These are phyloP conservation scores for Pisolithus microcarpus DNA, from an alignment of 768 basidiomycete genomes.

Conservation along the genomic window DNA sequence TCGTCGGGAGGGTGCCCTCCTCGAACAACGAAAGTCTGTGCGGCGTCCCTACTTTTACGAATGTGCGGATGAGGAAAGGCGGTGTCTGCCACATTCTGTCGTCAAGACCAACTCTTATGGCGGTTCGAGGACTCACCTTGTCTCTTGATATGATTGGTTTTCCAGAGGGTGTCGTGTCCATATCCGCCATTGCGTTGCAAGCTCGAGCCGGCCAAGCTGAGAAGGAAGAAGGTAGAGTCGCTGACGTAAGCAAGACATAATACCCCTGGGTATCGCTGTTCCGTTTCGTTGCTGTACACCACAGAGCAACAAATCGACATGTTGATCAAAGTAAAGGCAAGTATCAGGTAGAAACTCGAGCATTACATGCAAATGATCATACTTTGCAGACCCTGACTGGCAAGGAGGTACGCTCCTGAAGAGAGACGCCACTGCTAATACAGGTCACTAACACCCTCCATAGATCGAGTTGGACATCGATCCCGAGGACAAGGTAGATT, in stretches of 20 bases:
- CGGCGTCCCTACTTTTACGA: conserved; percentile 75
- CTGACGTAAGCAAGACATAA: not conserved
- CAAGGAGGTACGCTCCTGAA: conserved; percentile 65
- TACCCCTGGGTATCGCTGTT: not conserved
- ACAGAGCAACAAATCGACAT: conserved; percentile 31
- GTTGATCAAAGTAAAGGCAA: conserved; percentile 88
- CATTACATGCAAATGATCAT: not conserved
- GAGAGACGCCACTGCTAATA: not conserved
- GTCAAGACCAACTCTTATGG: not conserved
- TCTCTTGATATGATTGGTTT: conserved; percentile 48
- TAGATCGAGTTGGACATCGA: conserved; percentile 97
- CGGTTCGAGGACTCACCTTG: conserved; percentile 34
- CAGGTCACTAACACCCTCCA: conserved; percentile 5
- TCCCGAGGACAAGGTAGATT: conserved; percentile 69
- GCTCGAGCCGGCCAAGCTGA: no score
- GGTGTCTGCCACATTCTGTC: conserved; percentile 43
- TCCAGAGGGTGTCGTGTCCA: conserved; percentile 39
- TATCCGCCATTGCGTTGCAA: conserved; percentile 22
- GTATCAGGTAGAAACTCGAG: conserved; percentile 5
- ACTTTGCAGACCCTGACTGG: conserved; percentile 80
- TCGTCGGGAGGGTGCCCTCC: conserved; percentile 66
- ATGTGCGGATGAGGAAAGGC: conserved; percentile 76
- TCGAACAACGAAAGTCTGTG: conserved; percentile 71
- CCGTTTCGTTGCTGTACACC: not conserved
- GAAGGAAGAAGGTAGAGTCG: not conserved